phyloP scores from a whole-genome alignment of 257 asterid genomes.

The Haberlea rhodopensis region DNA sequence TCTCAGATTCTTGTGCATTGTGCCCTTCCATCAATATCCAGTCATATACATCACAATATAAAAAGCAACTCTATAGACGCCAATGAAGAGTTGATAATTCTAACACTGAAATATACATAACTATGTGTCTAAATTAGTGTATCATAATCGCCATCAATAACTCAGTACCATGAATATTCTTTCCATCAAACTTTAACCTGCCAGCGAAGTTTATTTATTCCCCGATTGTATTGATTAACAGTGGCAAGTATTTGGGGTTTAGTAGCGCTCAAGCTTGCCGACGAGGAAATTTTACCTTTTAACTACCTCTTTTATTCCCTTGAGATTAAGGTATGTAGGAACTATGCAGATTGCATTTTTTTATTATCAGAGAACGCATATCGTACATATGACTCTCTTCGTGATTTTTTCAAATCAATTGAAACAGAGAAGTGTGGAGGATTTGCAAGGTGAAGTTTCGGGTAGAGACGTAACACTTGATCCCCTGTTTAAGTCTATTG shows the following conservation, averaged over 20 bases:
- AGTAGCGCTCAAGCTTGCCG: conserved; percentile 88
- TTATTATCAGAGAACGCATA: neutral
- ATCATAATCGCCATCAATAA: no score
- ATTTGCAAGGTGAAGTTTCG: conserved; percentile 45
- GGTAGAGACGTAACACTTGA: conserved; percentile 43
- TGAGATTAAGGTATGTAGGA: conserved; percentile 66
- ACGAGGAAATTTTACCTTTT: conserved; percentile 66
- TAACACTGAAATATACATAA: no score
- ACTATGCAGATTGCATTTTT: neutral
- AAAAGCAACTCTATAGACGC: no score
- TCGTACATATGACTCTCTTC: neutral
- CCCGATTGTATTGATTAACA: conserved; percentile 18
- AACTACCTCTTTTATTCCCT: conserved; percentile 62
- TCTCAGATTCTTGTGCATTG: no score
- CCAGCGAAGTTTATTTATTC: conserved; percentile 6
- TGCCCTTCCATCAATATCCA: neutral
- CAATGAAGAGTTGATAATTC: no score
- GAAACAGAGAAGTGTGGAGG: conserved; percentile 53
- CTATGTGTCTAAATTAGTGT: no score
- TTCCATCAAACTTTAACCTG: neutral
- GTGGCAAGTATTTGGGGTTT: no score
- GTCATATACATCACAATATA: no score
- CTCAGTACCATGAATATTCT: neutral
- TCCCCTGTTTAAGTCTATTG: conserved; percentile 63
- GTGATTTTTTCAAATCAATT: no score